phyloP scores from a whole-genome alignment of 352 stramenopile species.

The Globisporangium acanthophoron region DNA sequence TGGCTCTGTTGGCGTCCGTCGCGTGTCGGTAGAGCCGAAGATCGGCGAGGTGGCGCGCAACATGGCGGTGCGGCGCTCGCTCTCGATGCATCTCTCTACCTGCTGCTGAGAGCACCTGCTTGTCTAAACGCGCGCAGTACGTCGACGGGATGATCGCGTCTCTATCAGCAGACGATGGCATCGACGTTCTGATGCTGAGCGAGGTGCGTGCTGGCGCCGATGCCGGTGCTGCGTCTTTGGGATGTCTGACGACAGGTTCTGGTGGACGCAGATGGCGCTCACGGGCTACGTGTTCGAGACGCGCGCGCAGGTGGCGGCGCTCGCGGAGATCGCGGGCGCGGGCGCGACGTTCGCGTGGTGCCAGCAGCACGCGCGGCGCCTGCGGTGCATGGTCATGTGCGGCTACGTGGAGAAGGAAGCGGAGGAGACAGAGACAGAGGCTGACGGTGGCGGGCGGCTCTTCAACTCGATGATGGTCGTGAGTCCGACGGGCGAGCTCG shows the following conservation, averaged over 20 bases:
- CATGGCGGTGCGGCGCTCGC: conserved; percentile 35
- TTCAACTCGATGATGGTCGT: conserved; percentile 86
- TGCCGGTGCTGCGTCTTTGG: too few relatives aligned
- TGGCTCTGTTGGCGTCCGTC: background rate
- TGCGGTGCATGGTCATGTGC: conserved; percentile 64
- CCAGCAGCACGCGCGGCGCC: conserved; percentile 43
- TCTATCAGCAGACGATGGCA: conserved; percentile 32
- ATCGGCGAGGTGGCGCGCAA: conserved; percentile 63
- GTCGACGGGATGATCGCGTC: conserved; percentile 57
- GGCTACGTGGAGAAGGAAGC: conserved; percentile 56
- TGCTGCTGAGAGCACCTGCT: background rate
- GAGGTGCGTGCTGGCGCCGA: conserved; percentile 24
- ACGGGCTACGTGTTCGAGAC: conserved; percentile 76
- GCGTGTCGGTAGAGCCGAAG: conserved; percentile 42
- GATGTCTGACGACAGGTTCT: background rate
- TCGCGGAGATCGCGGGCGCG: conserved; percentile 53
- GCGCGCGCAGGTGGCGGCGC: conserved; percentile 39
- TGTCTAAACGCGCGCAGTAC: conserved; percentile 22
- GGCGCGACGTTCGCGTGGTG: conserved; percentile 69
- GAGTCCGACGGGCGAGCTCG: conserved; percentile 55
- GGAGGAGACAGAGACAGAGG: conserved; percentile 1
- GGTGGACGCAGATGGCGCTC: conserved; percentile 57
- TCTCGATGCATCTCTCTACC: background rate
- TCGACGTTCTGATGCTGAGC: conserved; percentile 75
- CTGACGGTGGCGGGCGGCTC: conserved; percentile 12